These are phyloP conservation scores for Exobasidium cylindrosporum DNA, from an alignment of 1,284 basidiomycete genomes.

Conservation along the genomic window DNA sequence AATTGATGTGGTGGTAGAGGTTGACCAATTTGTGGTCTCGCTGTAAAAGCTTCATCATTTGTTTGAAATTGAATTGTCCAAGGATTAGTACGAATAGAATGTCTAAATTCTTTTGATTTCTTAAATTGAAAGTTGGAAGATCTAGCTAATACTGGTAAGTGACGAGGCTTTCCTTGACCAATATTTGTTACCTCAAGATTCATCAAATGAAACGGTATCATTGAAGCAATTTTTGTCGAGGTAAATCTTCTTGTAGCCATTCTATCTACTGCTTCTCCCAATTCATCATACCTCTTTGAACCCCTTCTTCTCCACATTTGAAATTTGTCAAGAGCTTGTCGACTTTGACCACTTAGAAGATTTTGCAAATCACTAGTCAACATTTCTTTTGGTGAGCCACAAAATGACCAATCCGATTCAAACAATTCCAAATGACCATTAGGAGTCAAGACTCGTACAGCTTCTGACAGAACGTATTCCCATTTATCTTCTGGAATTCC, in stretches of 20 bases:
- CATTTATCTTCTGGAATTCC: slow-evolving; percentile 38
- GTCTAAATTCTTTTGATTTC: background rate
- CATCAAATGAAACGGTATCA: background rate
- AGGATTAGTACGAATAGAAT: background rate
- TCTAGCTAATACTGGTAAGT: background rate
- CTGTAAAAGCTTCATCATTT: background rate
- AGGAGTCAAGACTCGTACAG: slow-evolving; percentile 29
- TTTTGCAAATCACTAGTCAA: slow-evolving; percentile 19
- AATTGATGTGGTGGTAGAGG: slow-evolving; percentile 31
- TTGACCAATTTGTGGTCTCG: slow-evolving; percentile 30
- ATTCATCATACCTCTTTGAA: background rate
- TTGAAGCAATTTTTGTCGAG: background rate
- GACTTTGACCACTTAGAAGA: slow-evolving; percentile 6
- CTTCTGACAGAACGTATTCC: slow-evolving; percentile 29
- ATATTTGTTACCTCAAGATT: background rate
- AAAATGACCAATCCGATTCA: slow-evolving; percentile 35
- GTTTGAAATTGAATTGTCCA: background rate
- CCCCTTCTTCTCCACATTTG: background rate
- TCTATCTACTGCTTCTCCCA: background rate
- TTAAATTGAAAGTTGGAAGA: background rate
- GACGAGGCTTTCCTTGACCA: background rate
- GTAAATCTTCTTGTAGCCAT: background rate
- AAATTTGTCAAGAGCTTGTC: background rate
- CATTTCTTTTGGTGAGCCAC: slow-evolving; percentile 28
- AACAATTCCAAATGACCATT: slow-evolving; percentile 35